Evolutionary conservation across 169 alveolate species (phyloP).

Genomic region (Babesia divergens): DNA sequence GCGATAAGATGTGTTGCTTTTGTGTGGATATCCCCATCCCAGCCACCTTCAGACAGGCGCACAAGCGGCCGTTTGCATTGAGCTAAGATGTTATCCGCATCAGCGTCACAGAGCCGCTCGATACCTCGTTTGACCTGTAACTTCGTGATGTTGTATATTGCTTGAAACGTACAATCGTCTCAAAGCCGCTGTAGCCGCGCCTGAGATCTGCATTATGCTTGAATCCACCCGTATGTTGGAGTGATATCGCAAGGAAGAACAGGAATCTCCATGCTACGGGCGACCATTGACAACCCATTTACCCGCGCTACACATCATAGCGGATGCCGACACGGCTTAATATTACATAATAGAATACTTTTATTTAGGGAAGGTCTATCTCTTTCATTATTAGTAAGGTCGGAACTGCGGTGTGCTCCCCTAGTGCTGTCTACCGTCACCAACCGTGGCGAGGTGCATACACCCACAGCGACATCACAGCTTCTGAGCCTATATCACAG

Average conservation of each 20-base stretch:
- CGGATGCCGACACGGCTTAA: not conserved
- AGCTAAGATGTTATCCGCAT: slow-evolving; percentile 6
- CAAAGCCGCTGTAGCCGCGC: slow-evolving; percentile 18
- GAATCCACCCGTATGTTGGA: not conserved
- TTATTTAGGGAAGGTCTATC: not conserved
- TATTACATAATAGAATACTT: too few relatives aligned
- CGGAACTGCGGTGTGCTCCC: not conserved
- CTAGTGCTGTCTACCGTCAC: not conserved
- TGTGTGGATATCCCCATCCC: slow-evolving; percentile 46
- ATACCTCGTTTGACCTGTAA: slow-evolving; percentile 46
- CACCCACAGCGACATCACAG: too few relatives aligned
- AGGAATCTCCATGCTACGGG: not conserved
- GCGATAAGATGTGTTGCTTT: slow-evolving; percentile 33
- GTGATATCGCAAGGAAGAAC: not conserved
- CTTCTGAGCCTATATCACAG: too few relatives aligned
- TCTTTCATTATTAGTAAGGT: not conserved
- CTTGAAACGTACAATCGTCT: slow-evolving; percentile 16
- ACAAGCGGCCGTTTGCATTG: slow-evolving; percentile 39
- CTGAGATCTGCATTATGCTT: slow-evolving; percentile 3
- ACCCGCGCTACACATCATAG: not conserved
- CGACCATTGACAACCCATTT: not conserved
- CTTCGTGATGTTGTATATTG: not conserved
- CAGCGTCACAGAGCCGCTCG: slow-evolving; percentile 33
- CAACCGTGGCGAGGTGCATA: not conserved
- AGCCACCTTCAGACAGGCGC: slow-evolving; percentile 11